Evolutionary conservation across 352 stramenopile genomes (phyloP).

Genomic region (Phytophthora sansomeana): DNA sequence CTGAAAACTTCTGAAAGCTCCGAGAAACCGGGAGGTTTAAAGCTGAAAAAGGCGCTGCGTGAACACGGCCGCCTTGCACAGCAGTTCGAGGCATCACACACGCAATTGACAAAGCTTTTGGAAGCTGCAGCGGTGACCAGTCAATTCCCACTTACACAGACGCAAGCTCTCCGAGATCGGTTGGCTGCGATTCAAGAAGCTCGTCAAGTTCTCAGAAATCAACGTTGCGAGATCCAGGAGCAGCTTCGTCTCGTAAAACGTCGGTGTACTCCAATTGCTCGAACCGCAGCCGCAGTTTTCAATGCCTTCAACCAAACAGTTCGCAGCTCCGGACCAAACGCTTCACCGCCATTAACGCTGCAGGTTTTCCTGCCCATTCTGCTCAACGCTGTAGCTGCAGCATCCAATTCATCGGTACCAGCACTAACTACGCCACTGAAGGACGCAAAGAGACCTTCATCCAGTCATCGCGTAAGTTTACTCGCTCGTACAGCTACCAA

Average conservation of each 20-base stretch:
- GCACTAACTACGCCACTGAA: constrained; percentile 1
- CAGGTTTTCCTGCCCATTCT: constrained; percentile 48
- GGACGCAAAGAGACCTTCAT: constrained; percentile 14
- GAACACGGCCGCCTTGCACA: constrained; percentile 34
- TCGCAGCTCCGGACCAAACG: background rate
- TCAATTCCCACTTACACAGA: constrained; percentile 58
- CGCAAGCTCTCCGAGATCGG: constrained; percentile 37
- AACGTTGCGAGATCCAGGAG: constrained; percentile 21
- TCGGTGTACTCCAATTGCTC: constrained; percentile 24
- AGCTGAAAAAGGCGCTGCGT: constrained; percentile 43
- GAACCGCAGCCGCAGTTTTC: constrained; percentile 48
- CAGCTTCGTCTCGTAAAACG: constrained; percentile 25
- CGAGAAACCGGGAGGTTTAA: constrained; percentile 10
- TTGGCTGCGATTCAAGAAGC: constrained; percentile 39
- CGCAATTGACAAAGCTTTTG: constrained; percentile 47
- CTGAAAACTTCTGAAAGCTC: background rate
- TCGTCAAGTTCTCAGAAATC: constrained; percentile 22
- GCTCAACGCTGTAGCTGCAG: constrained; percentile 8
- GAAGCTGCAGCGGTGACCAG: constrained; percentile 51
- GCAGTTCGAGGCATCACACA: constrained; percentile 26
- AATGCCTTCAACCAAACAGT: constrained; percentile 47
- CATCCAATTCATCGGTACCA: background rate
- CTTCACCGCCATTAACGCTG: constrained; percentile 36
- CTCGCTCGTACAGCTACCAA: constrained; percentile 10
- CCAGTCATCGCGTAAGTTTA: constrained; percentile 10